Base-by-base conservation (phyloP, 768 basidiomycete genomes). In the Lentinula raphanica region DNA sequence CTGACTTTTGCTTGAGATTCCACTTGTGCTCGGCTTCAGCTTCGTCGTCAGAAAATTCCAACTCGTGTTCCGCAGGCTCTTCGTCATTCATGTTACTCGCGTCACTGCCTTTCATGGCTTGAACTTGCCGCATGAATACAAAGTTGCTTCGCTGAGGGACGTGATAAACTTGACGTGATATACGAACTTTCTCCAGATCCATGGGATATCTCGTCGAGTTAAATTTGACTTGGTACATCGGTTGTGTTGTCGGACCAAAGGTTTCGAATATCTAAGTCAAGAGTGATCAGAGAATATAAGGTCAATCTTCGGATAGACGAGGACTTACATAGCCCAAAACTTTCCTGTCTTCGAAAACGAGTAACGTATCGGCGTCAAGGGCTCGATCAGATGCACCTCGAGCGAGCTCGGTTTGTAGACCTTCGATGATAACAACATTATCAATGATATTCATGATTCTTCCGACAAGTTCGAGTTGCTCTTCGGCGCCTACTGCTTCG, bases 31-130 rank as follows among this genome's bases (percentile, higher is more conserved):
- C 85, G 17, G 84, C 83, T 69, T 98, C 96, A 56, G 86, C 80
- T 69, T 98, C 96, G 63, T 98, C 96, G 63, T 98, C 96, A 3
- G 91, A 94, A 71, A 95, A 98, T 68, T 98, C 96, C 29, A 92
- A 66, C 67, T 98, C 96, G 56, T 92, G 83, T 19, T 92, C 94
- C 1, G 78, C 90, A 2, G 92, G 87, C 68, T 98, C 96, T 71
- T 98, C 96, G 67, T 98, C 96, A 63, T 94, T 85, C 9, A 94
- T 78, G 67, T 98, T 98, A 66, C 90, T 93, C 21, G 96, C 96
- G 64, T 98, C 96, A 62, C 91, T 94, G 40, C 95, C 96, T 67
- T 87, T 94, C 60, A 84, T 68, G 17, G 73, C 77, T 59, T 82
- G 80, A 46, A 98, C 79, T 46, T 86, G 82, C 36, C 80, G 77